These are phyloP conservation scores for Jamesozyma rosinii DNA, from an alignment of 805 yeast genomes.

Conservation along the genomic window DNA sequence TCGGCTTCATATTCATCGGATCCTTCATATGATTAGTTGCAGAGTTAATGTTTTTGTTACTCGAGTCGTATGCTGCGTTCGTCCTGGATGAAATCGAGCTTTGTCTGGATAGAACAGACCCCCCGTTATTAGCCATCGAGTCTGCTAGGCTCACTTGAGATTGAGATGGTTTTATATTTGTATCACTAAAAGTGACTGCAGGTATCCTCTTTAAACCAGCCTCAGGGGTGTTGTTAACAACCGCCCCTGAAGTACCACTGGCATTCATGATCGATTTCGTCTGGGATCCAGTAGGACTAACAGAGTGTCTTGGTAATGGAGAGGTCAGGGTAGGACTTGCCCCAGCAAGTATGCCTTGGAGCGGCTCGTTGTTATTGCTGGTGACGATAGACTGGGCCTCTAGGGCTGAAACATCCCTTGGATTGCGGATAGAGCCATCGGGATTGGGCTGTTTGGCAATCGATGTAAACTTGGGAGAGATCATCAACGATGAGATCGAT, in stretches of 20 bases:
- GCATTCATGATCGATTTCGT: conserved; percentile 25
- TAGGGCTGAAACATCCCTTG: not conserved
- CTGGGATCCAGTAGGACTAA: conserved; percentile 16
- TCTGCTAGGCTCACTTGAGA: conserved; percentile 4
- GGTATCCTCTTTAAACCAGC: conserved; percentile 26
- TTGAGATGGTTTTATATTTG: conserved; percentile 12
- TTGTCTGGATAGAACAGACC: not conserved
- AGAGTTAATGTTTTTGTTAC: not conserved
- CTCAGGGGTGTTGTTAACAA: conserved; percentile 24
- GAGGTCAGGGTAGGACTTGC: not conserved
- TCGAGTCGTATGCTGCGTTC: not conserved
- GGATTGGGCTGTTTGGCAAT: conserved; percentile 1
- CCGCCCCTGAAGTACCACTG: conserved; percentile 27
- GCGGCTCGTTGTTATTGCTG: not conserved
- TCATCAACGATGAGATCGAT: not conserved
- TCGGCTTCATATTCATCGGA: not conserved
- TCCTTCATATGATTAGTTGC: not conserved
- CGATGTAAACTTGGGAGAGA: conserved; percentile 5
- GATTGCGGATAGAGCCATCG: not conserved
- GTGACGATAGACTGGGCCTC: not conserved
- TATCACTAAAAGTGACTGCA: conserved; percentile 27
- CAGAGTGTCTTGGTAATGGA: conserved; percentile 12
- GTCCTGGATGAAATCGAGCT: not conserved
- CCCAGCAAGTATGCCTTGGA: not conserved
- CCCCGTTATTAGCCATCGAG: not conserved